A percentile compares a stretch with the other conserved stretches of the same genome.
phyloP scores from a whole-genome alignment of 441 rosid species.

The Pelargonium citronellum region DNA sequence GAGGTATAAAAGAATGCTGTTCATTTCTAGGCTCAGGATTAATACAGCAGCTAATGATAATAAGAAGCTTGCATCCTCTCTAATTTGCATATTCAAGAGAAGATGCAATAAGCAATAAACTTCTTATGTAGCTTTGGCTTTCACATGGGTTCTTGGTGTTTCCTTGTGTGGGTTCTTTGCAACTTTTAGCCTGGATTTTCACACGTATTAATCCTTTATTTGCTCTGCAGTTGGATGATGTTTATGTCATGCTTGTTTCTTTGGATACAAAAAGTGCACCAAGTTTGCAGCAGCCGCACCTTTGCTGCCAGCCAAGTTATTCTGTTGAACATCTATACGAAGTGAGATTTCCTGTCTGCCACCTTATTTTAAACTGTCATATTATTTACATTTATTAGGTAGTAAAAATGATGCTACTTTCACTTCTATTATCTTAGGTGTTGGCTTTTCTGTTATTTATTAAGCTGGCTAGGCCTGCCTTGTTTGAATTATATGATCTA shows the following conservation, averaged over 20 bases:
- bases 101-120: conserved; percentile 12
- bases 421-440: not conserved
- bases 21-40: conserved; percentile 3
- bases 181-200: not conserved
- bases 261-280: conserved; percentile 34
- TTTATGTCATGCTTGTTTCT: conserved; percentile 39
- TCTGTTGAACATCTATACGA: conserved; percentile 50
- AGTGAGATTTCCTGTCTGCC: conserved; percentile 31
- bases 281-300: conserved; percentile 48
- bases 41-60: not conserved
- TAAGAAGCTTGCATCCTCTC: not conserved
- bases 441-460: too few species aligned
- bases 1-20: conserved; percentile 36
- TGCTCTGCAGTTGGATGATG: too few species aligned
- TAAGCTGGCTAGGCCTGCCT: too few species aligned
- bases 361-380: not conserved
- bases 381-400: not conserved
- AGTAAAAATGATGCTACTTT: too few species aligned
- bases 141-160: not conserved
- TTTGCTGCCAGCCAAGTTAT: conserved; percentile 43
- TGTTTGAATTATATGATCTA: too few species aligned
- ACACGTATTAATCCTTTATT: too few species aligned
- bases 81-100: conserved; percentile 12
- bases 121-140: not conserved
- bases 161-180: not conserved